Conservation (phyloP, 2,329 filamentous ascomycete genomes). For the Parascedosporium putredinis region DNA sequence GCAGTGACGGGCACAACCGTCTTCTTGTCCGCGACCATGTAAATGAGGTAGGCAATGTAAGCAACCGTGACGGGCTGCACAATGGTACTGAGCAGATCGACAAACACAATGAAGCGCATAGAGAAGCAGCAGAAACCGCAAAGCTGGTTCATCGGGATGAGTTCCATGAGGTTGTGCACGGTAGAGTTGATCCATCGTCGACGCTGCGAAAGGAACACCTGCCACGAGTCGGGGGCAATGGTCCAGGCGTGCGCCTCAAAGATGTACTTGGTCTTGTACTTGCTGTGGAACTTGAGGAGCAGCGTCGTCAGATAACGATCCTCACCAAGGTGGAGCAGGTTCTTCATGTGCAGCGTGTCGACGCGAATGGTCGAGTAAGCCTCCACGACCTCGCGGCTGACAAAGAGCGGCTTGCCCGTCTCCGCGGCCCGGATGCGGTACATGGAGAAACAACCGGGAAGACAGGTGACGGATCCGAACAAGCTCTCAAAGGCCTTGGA, state of each 20-base stretch:
- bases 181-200: constrained; percentile 99
- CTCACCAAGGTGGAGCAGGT: constrained; percentile 88
- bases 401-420: constrained; percentile 89
- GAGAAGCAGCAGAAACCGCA: constrained; percentile 99
- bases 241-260: constrained; percentile 91
- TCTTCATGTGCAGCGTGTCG: constrained; percentile 98
- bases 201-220: constrained; percentile 92
- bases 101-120: constrained; percentile 95
- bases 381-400: constrained; percentile 84
- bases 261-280: constrained; percentile 98
- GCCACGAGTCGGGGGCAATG: constrained; percentile 88
- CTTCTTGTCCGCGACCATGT: constrained; percentile 52
- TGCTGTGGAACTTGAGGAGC: constrained; percentile 80
- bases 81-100: constrained; percentile 85
- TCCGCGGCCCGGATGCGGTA: constrained; percentile 93
- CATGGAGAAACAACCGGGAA: constrained; percentile 99
- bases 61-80: constrained; percentile 85
- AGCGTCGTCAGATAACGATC: constrained; percentile 95
- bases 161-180: constrained; percentile 92
- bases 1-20: constrained; percentile 68
- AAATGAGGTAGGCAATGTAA: constrained; percentile 84
- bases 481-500: constrained; percentile 95
- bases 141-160: constrained; percentile 85
- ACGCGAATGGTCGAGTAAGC: constrained; percentile 87
- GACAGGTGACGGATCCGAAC: constrained; percentile 93